A percentile compares a stretch with the other conserved stretches of the same genome.
These are phyloP conservation scores for Schizosaccharomyces versatilis DNA, from an alignment of 1,139 yeast genomes.

Conservation along the genomic window DNA sequence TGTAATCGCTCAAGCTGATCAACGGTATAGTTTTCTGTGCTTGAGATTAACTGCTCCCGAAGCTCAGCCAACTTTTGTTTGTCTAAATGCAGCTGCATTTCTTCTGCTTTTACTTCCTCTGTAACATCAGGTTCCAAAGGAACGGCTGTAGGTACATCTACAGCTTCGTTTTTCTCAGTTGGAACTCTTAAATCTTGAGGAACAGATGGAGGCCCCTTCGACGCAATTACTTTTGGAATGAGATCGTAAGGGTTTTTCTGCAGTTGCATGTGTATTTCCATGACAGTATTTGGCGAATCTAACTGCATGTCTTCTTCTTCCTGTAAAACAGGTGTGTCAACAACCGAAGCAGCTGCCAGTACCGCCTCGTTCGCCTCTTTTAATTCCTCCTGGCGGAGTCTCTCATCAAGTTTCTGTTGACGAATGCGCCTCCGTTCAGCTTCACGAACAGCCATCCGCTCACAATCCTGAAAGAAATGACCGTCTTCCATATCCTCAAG, in stretches of 20 bases:
- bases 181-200: too few species aligned
- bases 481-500: conserved; percentile 60
- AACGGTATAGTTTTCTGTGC: conserved; percentile 34
- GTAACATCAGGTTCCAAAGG: neutral
- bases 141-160: too few species aligned
- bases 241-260: too few species aligned
- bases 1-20: conserved; percentile 53
- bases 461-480: conserved; percentile 56
- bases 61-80: conserved; percentile 12
- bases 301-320: too few species aligned
- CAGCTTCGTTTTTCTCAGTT: too few species aligned
- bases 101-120: neutral
- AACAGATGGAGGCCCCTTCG: too few species aligned
- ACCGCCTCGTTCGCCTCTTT: conserved; percentile 17
- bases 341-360: neutral
- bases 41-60: conserved; percentile 18
- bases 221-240: too few species aligned
- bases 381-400: conserved; percentile 12
- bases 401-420: conserved; percentile 11
- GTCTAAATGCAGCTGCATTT: neutral
- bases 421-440: conserved; percentile 26
- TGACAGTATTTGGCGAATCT: too few species aligned
- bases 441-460: conserved; percentile 50
- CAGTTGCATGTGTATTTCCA: too few species aligned
- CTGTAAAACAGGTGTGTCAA: neutral